These are phyloP conservation scores for Penicillium corylophilum DNA, from an alignment of 2,329 filamentous ascomycete genomes.

Conservation along the genomic window DNA sequence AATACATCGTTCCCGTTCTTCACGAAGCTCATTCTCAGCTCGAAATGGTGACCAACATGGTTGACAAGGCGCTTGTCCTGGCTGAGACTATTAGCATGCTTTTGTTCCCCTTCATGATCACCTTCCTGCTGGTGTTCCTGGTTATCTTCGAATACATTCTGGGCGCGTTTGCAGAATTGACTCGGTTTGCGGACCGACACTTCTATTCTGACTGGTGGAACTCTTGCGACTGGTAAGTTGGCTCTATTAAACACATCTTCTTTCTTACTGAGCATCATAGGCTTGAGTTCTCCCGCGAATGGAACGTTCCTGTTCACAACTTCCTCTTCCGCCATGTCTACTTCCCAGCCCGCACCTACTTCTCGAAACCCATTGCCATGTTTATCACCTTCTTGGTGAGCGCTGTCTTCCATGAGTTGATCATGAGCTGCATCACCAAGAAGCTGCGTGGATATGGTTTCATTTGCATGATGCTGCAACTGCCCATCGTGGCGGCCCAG, in stretches of 20 bases:
- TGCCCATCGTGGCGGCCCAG: conserved; percentile 92
- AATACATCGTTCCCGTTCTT: conserved; percentile 91
- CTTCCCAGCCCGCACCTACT: conserved; percentile 71
- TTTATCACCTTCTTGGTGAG: conserved; percentile 89
- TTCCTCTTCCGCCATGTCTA: conserved; percentile 96
- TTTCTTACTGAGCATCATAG: conserved; percentile 33
- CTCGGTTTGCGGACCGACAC: conserved; percentile 85
- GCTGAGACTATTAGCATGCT: conserved; percentile 88
- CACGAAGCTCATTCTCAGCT: conserved; percentile 65
- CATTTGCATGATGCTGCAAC: conserved; percentile 90
- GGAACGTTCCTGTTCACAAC: conserved; percentile 97
- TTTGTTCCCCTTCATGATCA: conserved; percentile 96
- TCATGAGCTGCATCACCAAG: conserved; percentile 98
- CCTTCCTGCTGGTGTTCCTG: conserved; percentile 90
- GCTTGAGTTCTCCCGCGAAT: conserved; percentile 94
- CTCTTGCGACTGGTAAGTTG: conserved; percentile 49
- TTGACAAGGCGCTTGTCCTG: conserved; percentile 75
- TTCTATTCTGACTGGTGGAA: conserved; percentile 83
- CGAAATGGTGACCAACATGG: conserved; percentile 46
- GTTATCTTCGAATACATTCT: conserved; percentile 98
- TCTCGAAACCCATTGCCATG: conserved; percentile 76
- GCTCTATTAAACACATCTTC: background rate
- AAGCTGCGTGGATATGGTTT: conserved; percentile 95
- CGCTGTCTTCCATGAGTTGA: conserved; percentile 85
- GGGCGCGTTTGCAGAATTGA: conserved; percentile 92